Percentiles rank a stretch among this genome's conserved stretches.
These are phyloP conservation scores for Xylaria sp. DNA, from an alignment of 2,329 filamentous ascomycete species.

Conservation along the genomic window DNA sequence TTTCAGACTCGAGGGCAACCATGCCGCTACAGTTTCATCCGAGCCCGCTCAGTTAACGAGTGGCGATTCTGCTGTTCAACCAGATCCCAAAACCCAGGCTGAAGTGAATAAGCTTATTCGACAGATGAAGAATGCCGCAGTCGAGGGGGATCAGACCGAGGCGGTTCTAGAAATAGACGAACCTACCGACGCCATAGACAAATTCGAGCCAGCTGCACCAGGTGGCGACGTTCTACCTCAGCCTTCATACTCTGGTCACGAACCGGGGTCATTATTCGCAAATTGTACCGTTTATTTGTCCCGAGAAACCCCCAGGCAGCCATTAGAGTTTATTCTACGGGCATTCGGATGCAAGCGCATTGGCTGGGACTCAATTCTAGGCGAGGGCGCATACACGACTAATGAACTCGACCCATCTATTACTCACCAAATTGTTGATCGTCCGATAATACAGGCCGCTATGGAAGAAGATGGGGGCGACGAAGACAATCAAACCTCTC, in stretches of 20 bases:
- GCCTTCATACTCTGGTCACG: slow-evolving; percentile 72
- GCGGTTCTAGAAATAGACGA: slow-evolving; percentile 56
- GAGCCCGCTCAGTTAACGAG: slow-evolving; percentile 63
- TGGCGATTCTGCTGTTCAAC: slow-evolving; percentile 62
- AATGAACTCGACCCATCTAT: slow-evolving; percentile 88
- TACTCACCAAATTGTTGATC: slow-evolving; percentile 95
- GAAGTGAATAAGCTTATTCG: slow-evolving; percentile 75
- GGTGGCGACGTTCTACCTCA: slow-evolving; percentile 89
- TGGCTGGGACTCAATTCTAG: slow-evolving; percentile 91
- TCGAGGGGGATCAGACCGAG: slow-evolving; percentile 55
- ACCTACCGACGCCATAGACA: slow-evolving; percentile 78
- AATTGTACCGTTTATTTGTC: slow-evolving; percentile 93
- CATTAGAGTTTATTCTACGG: slow-evolving; percentile 91
- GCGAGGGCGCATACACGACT: slow-evolving; percentile 90
- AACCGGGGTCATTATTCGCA: slow-evolving; percentile 81
- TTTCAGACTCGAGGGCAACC: slow-evolving; percentile 86
- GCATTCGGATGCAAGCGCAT: slow-evolving; percentile 96
- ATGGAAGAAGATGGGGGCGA: slow-evolving; percentile 60
- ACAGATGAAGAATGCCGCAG: slow-evolving; percentile 69
- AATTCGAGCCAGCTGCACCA: slow-evolving; percentile 85
- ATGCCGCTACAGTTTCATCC: slow-evolving; percentile 64
- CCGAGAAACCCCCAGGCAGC: slow-evolving; percentile 88
- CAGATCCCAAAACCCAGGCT: slow-evolving; percentile 71
- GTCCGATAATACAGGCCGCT: slow-evolving; percentile 76
- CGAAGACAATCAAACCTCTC: slow-evolving; percentile 71